phyloP scores from a whole-genome alignment of 2,329 filamentous ascomycete genomes.

The Beauveria sp. region DNA sequence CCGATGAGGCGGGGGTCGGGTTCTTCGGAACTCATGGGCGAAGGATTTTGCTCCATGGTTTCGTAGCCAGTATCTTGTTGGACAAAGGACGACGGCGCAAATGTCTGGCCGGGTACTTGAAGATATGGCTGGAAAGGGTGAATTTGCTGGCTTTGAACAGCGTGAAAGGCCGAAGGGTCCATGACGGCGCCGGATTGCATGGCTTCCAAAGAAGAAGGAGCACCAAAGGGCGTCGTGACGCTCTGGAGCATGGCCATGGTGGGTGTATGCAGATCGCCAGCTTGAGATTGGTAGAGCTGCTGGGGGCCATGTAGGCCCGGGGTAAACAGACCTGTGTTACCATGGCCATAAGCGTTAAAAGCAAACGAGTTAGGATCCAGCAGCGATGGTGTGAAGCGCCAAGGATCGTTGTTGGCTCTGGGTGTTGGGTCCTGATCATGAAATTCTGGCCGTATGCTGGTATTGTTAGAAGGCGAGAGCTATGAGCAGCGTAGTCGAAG shows the following conservation, averaged over 20 bases:
- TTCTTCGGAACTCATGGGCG: slow-evolving; percentile 53
- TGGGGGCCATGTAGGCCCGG: slow-evolving; percentile 73
- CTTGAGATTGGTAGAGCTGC: slow-evolving; percentile 73
- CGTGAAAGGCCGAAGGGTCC: slow-evolving; percentile 63
- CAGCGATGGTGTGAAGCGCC: slow-evolving; percentile 82
- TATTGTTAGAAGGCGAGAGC: not conserved
- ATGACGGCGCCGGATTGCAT: slow-evolving; percentile 53
- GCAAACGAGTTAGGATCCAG: slow-evolving; percentile 79
- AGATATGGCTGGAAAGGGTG: slow-evolving; percentile 65
- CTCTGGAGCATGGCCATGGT: slow-evolving; percentile 67
- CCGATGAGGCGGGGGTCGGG: slow-evolving; percentile 31
- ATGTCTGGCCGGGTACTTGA: slow-evolving; percentile 50
- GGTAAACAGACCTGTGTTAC: slow-evolving; percentile 77
- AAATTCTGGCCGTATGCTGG: slow-evolving; percentile 24
- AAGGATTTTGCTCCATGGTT: slow-evolving; percentile 66
- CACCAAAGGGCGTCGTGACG: slow-evolving; percentile 71
- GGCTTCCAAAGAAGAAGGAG: slow-evolving; percentile 60
- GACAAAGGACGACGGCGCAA: slow-evolving; percentile 71
- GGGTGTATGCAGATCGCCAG: slow-evolving; percentile 81
- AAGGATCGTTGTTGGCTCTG: slow-evolving; percentile 69
- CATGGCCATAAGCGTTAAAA: slow-evolving; percentile 72
- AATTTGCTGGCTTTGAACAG: slow-evolving; percentile 52
- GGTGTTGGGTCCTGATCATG: slow-evolving; percentile 76
- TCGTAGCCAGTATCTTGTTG: slow-evolving; percentile 77
- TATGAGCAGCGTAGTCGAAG: not conserved